Evolutionary conservation across 2,329 filamentous ascomycete species (phyloP).

Genomic region (Nannizziopsis arthrosporioides): DNA sequence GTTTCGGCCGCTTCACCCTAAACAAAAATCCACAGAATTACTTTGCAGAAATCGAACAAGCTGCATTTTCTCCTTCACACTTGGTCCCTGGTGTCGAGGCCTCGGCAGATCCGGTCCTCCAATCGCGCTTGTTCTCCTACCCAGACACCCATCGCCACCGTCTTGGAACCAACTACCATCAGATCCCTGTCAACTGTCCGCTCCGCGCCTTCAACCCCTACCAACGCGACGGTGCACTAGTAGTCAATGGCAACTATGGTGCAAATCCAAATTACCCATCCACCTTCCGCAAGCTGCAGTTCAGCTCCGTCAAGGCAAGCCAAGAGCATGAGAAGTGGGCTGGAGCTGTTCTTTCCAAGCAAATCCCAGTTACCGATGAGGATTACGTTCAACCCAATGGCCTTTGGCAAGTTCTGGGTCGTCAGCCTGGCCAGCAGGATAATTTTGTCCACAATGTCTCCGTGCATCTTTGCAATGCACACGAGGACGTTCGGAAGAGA

Average conservation of each 20-base stretch:
- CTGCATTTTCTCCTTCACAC: conserved; percentile 57
- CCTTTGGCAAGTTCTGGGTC: conserved; percentile 35
- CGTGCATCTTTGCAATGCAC: conserved; percentile 44
- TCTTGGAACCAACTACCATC: conserved; percentile 52
- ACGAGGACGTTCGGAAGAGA: conserved; percentile 44
- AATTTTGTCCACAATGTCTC: conserved; percentile 51
- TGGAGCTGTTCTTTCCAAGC: conserved; percentile 30
- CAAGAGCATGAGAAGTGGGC: conserved; percentile 37
- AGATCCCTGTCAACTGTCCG: conserved; percentile 51
- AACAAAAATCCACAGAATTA: conserved; percentile 57
- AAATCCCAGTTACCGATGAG: conserved; percentile 34
- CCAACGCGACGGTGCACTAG: conserved; percentile 63
- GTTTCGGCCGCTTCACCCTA: conserved; percentile 51
- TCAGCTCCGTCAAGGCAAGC: conserved; percentile 31
- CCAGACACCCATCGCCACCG: conserved; percentile 56
- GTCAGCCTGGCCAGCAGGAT: conserved; percentile 46
- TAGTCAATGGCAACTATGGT: conserved; percentile 53
- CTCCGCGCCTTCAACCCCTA: conserved; percentile 48
- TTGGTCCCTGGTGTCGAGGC: conserved; percentile 57
- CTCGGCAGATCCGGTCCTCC: conserved; percentile 58
- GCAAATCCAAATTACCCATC: conserved; percentile 45
- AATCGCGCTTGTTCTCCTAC: conserved; percentile 60
- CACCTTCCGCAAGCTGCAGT: conserved; percentile 28
- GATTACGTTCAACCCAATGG: conserved; percentile 36
- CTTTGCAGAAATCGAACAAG: conserved; percentile 60